These are phyloP conservation scores for Coccinonectria pachysandricola DNA, from an alignment of 2,329 filamentous ascomycete genomes.

Conservation along the genomic window DNA sequence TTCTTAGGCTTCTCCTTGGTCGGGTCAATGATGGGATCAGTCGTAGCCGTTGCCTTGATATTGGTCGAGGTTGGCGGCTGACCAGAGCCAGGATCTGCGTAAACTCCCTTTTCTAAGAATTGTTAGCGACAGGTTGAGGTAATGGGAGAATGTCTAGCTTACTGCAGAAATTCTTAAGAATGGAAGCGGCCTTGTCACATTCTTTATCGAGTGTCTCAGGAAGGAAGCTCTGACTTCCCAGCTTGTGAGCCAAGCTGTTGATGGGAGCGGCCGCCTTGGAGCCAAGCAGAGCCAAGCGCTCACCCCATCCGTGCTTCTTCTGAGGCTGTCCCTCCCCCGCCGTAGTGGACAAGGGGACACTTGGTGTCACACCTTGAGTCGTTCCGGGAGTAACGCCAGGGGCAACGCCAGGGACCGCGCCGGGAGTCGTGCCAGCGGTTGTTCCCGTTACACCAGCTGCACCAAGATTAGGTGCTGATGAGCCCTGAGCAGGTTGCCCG, in stretches of 20 bases:
- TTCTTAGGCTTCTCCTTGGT: constrained; percentile 31
- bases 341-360: neutral
- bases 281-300: constrained; percentile 22
- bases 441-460: no score
- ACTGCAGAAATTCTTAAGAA: constrained; percentile 80
- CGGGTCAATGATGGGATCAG: constrained; percentile 20
- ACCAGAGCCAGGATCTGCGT: constrained; percentile 27
- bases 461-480: no score
- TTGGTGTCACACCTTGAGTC: neutral
- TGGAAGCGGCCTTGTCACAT: constrained; percentile 80
- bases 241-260: constrained; percentile 70
- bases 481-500: neutral
- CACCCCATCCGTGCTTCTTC: constrained; percentile 21
- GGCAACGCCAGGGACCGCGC: neutral
- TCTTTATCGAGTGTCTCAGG: constrained; percentile 80
- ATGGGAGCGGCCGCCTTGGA: constrained; percentile 56
- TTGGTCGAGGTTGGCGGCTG: constrained; percentile 22
- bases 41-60: constrained; percentile 19
- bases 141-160: constrained; percentile 22
- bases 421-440: neutral
- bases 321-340: constrained; percentile 4
- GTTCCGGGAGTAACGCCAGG: neutral
- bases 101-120: constrained; percentile 39
- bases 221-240: constrained; percentile 79
- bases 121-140: constrained; percentile 1